A percentile compares a stretch with the other conserved stretches of the same genome.
These are phyloP conservation scores for Kwoniella europaea DNA, from an alignment of 768 basidiomycete species.

Conservation along the genomic window DNA sequence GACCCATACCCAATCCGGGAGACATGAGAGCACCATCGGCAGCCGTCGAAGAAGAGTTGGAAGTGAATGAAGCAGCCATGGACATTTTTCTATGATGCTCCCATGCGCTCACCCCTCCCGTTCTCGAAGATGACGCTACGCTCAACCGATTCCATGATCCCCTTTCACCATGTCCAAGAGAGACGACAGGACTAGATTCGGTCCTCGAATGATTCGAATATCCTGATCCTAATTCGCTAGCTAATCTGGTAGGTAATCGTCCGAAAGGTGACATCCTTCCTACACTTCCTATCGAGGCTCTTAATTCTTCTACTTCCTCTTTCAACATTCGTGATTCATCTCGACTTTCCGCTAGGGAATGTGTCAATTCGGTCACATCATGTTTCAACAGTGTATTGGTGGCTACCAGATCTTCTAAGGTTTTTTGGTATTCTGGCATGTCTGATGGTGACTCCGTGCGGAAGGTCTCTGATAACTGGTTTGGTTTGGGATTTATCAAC, in stretches of 20 bases:
- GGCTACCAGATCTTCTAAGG: conserved; percentile 81
- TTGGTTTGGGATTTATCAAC: not conserved
- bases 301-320: conserved; percentile 76
- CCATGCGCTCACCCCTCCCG: conserved; percentile 39
- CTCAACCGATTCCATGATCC: conserved; percentile 35
- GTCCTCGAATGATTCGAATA: conserved; percentile 39
- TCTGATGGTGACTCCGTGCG: conserved; percentile 37
- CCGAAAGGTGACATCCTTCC: conserved; percentile 33
- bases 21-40: conserved; percentile 29
- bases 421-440: conserved; percentile 56
- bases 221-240: conserved; percentile 31
- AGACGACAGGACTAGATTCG: conserved; percentile 40
- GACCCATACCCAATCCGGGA: conserved; percentile 49
- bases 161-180: conserved; percentile 22
- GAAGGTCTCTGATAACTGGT: conserved; percentile 48
- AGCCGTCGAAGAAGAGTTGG: conserved; percentile 31
- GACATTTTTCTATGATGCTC: conserved; percentile 48
- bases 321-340: conserved; percentile 74
- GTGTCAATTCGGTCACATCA: conserved; percentile 79
- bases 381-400: conserved; percentile 82
- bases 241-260: conserved; percentile 24
- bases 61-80: conserved; percentile 42
- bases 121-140: conserved; percentile 26
- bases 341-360: conserved; percentile 72
- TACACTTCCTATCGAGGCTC: conserved; percentile 60